phyloP scores from a whole-genome alignment of 2,329 filamentous ascomycete species.

The Scedosporium boydii region DNA sequence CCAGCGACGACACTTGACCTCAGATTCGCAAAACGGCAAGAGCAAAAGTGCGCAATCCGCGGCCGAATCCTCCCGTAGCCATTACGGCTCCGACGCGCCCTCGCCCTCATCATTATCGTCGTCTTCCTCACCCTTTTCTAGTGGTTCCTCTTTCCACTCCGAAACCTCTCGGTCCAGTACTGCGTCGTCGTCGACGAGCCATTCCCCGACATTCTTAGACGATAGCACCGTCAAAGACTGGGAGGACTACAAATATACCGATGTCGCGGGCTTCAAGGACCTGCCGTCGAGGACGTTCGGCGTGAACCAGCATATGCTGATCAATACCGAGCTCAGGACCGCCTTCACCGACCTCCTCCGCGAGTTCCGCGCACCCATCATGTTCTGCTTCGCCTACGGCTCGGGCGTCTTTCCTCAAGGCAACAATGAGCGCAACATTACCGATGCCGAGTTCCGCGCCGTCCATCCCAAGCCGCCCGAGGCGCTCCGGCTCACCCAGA shows the following conservation, averaged over 20 bases:
- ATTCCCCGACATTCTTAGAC: background rate
- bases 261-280: constrained; percentile 33
- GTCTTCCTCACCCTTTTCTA: background rate
- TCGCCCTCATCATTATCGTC: background rate
- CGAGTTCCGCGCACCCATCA: constrained; percentile 85
- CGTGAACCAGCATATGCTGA: constrained; percentile 91
- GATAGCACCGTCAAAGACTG: constrained; percentile 21
- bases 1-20: background rate
- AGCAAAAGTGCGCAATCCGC: background rate
- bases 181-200: background rate
- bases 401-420: constrained; percentile 88
- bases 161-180: background rate
- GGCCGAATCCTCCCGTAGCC: background rate
- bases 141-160: background rate
- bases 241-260: constrained; percentile 31
- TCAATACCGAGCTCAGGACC: constrained; percentile 93
- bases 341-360: constrained; percentile 77
- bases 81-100: background rate
- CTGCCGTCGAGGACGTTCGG: constrained; percentile 57
- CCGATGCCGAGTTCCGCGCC: constrained; percentile 47
- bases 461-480: constrained; percentile 76
- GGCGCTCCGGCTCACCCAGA: constrained; percentile 75
- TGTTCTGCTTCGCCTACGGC: constrained; percentile 95
- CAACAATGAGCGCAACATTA: constrained; percentile 40
- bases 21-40: background rate